These are phyloP conservation scores for Yamadazyma kitorensis DNA, from an alignment of 805 yeast species.

Conservation along the genomic window DNA sequence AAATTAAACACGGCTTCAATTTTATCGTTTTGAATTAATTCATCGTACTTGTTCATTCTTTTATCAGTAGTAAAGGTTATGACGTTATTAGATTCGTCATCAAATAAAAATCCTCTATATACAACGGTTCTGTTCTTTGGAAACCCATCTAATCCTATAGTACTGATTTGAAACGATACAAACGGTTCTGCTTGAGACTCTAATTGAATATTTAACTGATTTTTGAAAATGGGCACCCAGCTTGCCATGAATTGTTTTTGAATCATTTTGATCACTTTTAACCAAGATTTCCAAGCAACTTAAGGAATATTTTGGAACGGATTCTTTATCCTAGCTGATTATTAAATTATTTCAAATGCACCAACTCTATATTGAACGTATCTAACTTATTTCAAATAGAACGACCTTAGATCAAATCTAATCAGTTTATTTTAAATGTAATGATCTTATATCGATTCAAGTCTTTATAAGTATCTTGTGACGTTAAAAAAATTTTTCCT, in stretches of 20 bases:
- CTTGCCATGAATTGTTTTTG: slow-evolving; percentile 52
- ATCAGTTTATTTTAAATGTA: too few species aligned
- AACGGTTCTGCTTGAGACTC: slow-evolving; percentile 41
- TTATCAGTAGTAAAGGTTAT: slow-evolving; percentile 69
- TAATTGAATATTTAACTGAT: slow-evolving; percentile 10
- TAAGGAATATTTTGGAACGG: too few species aligned
- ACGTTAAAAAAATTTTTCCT: too few species aligned
- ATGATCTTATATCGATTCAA: too few species aligned
- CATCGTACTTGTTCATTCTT: slow-evolving; percentile 61
- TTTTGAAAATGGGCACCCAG: slow-evolving; percentile 66
- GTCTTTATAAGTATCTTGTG: too few species aligned
- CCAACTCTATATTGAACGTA: too few species aligned
- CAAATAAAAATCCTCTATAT: slow-evolving; percentile 71
- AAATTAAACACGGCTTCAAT: slow-evolving; percentile 81
- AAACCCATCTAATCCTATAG: slow-evolving; percentile 50
- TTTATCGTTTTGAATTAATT: slow-evolving; percentile 48
- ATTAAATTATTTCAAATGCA: too few species aligned
- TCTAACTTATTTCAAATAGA: too few species aligned
- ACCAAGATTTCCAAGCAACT: too few species aligned
- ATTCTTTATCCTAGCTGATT: too few species aligned
- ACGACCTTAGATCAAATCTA: too few species aligned
- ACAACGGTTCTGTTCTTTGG: slow-evolving; percentile 74
- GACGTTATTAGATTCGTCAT: slow-evolving; percentile 64
- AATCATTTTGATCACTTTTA: too few species aligned
- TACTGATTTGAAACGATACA: slow-evolving; percentile 63